Conservation (phyloP, 2,329 filamentous ascomycete species). For the Hypoxylon sp. region DNA sequence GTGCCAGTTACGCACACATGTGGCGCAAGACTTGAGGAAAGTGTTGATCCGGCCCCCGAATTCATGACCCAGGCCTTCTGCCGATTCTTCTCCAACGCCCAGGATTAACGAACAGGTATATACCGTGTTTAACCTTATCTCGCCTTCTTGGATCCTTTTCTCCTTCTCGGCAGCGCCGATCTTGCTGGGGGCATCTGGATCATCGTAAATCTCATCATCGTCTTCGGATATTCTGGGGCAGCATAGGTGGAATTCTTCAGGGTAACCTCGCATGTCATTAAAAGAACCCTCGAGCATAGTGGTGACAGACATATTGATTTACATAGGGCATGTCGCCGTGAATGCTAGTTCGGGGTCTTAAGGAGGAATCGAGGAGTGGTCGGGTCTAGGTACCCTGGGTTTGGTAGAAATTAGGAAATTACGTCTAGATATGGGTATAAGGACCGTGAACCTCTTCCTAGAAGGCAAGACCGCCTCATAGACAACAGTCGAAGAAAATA, state of each 20-base stretch:
- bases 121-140: conserved; percentile 70
- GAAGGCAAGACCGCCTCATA: not conserved
- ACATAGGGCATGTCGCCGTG: conserved; percentile 43
- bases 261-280: conserved; percentile 43
- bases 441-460: not conserved
- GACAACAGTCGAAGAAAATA: not conserved
- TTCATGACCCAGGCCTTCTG: conserved; percentile 69
- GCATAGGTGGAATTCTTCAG: conserved; percentile 67
- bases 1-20: conserved; percentile 81
- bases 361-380: not conserved
- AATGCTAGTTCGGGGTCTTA: conserved; percentile 1
- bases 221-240: conserved; percentile 75
- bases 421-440: not conserved
- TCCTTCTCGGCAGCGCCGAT: conserved; percentile 65
- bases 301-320: conserved; percentile 48
- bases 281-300: conserved; percentile 48
- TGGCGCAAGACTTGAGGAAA: conserved; percentile 73
- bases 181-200: conserved; percentile 61
- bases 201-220: conserved; percentile 74
- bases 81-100: conserved; percentile 72
- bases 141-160: conserved; percentile 66
- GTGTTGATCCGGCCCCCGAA: conserved; percentile 70
- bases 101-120: conserved; percentile 78
- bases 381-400: not conserved
- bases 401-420: not conserved